These are phyloP conservation scores for Rhypophila decipiens DNA, from an alignment of 495 filamentous ascomycete genomes.

Conservation along the genomic window DNA sequence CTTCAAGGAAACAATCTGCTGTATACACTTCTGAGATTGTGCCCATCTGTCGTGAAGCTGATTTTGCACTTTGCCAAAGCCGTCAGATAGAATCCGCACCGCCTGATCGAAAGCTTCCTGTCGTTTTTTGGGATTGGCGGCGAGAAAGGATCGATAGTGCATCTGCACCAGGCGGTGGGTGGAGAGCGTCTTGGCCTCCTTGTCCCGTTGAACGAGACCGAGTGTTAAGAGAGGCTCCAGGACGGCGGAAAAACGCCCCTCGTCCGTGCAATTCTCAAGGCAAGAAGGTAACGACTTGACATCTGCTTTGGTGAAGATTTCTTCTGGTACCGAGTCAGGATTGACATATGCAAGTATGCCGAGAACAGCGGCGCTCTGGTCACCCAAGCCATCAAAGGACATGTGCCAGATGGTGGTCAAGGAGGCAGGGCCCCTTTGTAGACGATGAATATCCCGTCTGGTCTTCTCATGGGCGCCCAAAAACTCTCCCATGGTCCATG, in stretches of 20 bases:
- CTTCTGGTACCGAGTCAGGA: background rate
- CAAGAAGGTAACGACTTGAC: background rate
- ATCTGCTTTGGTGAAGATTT: background rate
- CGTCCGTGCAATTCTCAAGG: background rate
- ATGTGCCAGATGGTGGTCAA: background rate
- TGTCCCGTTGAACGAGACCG: background rate
- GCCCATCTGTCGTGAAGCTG: background rate
- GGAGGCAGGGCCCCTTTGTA: background rate
- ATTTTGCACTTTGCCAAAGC: background rate
- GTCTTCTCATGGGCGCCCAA: background rate
- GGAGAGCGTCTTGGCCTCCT: background rate
- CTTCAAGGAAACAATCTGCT: background rate
- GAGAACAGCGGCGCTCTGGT: background rate
- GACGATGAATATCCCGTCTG: background rate
- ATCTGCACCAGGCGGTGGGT: background rate
- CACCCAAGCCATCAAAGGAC: background rate
- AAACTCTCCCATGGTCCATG: background rate
- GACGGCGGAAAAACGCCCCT: background rate
- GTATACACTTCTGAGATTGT: background rate
- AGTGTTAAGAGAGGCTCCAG: background rate
- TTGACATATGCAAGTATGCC: background rate
- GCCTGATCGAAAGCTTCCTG: background rate
- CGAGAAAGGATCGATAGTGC: background rate
- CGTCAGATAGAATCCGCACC: background rate
- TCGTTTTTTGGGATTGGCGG: background rate